phyloP scores from a whole-genome alignment of 2,329 filamentous ascomycete genomes.

The Hypoxylon sp. region DNA sequence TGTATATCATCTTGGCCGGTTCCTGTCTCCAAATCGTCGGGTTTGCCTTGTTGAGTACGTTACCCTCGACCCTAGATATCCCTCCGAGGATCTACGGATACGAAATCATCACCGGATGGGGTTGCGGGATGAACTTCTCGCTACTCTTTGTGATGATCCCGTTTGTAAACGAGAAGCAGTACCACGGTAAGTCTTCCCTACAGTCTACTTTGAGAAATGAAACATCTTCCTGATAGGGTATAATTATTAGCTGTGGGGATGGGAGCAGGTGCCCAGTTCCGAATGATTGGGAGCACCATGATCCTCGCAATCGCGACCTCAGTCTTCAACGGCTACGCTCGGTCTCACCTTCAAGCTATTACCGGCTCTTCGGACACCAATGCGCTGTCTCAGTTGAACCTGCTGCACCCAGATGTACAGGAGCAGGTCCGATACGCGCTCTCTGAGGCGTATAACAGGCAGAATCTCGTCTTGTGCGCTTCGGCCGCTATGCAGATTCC shows the following conservation, averaged over 20 bases:
- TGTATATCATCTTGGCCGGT: neutral
- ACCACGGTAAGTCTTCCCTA: conserved; percentile 2
- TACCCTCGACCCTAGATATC: neutral
- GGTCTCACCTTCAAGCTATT: neutral
- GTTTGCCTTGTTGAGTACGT: conserved; percentile 2
- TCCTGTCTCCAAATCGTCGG: neutral
- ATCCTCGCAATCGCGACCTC: conserved; percentile 8
- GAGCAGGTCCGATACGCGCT: neutral
- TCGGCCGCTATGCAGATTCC: conserved; percentile 43
- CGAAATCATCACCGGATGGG: neutral
- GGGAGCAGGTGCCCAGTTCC: conserved; percentile 5
- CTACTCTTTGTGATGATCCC: conserved; percentile 7
- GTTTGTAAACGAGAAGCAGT: neutral
- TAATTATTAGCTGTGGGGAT: conserved; percentile 5
- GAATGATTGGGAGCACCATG: conserved; percentile 1
- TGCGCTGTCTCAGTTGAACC: neutral
- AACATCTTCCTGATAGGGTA: neutral
- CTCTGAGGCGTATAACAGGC: conserved; percentile 41
- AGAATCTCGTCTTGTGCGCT: conserved; percentile 42
- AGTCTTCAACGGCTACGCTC: conserved; percentile 3
- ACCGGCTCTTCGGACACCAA: conserved; percentile 4
- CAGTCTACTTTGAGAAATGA: neutral
- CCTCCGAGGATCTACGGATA: conserved; percentile 1
- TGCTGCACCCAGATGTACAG: neutral
- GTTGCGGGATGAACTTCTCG: neutral